Percentiles rank a stretch among this genome's conserved stretches.
phyloP scores from a whole-genome alignment of 2,329 filamentous ascomycete genomes.

The Arthrobotrys sinensis region DNA sequence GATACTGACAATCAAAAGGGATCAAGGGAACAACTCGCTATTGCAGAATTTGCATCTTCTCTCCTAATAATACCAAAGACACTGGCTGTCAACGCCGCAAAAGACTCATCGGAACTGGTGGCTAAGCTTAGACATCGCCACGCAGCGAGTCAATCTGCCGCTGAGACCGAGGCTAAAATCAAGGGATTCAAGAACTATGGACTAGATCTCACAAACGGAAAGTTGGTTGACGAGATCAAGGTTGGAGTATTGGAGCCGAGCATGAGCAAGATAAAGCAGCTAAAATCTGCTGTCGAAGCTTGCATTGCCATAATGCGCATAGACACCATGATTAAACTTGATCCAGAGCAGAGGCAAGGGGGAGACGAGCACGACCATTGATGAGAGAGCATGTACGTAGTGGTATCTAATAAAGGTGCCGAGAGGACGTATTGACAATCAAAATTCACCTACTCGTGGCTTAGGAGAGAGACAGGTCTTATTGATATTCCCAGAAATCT shows the following conservation, averaged over 20 bases:
- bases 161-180: slow-evolving; percentile 88
- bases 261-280: slow-evolving; percentile 96
- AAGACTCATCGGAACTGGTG: slow-evolving; percentile 94
- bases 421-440: background rate
- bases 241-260: slow-evolving; percentile 95
- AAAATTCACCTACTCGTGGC: background rate
- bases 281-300: slow-evolving; percentile 96
- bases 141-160: slow-evolving; percentile 90
- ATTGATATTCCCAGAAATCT: background rate
- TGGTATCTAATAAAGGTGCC: background rate
- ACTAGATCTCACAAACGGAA: slow-evolving; percentile 88
- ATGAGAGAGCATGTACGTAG: background rate
- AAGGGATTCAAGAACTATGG: slow-evolving; percentile 99
- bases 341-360: slow-evolving; percentile 83
- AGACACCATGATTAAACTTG: slow-evolving; percentile 97
- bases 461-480: background rate
- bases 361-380: slow-evolving; percentile 90
- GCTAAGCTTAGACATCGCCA: slow-evolving; percentile 95
- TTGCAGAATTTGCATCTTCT: slow-evolving; percentile 95
- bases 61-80: slow-evolving; percentile 97
- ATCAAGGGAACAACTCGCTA: slow-evolving; percentile 96
- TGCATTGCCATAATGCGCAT: slow-evolving; percentile 99
- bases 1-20: slow-evolving; percentile 69
- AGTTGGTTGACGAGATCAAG: slow-evolving; percentile 93
- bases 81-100: slow-evolving; percentile 94